These are phyloP conservation scores for Epichloe festucae DNA, from an alignment of 2,329 filamentous ascomycete genomes.

Conservation along the genomic window DNA sequence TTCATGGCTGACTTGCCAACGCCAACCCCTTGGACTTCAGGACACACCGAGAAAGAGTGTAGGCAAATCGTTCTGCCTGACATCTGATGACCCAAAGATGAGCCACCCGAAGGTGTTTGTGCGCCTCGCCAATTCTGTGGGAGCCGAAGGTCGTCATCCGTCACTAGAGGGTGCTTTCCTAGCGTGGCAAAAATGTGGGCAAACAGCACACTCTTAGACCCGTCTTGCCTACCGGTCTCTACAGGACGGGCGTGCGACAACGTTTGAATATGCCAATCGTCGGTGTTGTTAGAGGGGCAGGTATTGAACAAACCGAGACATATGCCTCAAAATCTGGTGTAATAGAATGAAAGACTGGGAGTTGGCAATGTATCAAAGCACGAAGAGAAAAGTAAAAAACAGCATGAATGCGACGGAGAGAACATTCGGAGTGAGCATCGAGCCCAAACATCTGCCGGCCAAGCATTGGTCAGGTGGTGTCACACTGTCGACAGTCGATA, in stretches of 20 bases:
- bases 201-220: conserved; percentile 45
- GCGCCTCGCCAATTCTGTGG: conserved; percentile 53
- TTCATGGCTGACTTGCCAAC: conserved; percentile 57
- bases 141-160: conserved; percentile 50
- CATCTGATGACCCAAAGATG: conserved; percentile 50
- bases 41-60: conserved; percentile 71
- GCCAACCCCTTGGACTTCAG: conserved; percentile 59
- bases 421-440: background rate
- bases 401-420: background rate
- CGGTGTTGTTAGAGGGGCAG: conserved; percentile 31
- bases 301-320: conserved; percentile 71
- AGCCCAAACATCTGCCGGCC: conserved; percentile 2
- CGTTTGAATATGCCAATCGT: conserved; percentile 39
- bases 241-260: conserved; percentile 37
- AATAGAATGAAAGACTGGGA: background rate
- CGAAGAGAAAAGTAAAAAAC: background rate
- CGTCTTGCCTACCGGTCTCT: conserved; percentile 30
- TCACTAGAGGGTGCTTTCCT: conserved; percentile 46
- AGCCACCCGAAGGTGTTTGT: conserved; percentile 27
- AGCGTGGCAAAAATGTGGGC: conserved; percentile 70
- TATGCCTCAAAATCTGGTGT: conserved; percentile 40
- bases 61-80: conserved; percentile 63
- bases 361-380: background rate
- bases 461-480: conserved; percentile 4
- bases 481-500: background rate